These are phyloP conservation scores for Tricholoma matsutake DNA, from an alignment of 768 basidiomycete species.

Conservation along the genomic window DNA sequence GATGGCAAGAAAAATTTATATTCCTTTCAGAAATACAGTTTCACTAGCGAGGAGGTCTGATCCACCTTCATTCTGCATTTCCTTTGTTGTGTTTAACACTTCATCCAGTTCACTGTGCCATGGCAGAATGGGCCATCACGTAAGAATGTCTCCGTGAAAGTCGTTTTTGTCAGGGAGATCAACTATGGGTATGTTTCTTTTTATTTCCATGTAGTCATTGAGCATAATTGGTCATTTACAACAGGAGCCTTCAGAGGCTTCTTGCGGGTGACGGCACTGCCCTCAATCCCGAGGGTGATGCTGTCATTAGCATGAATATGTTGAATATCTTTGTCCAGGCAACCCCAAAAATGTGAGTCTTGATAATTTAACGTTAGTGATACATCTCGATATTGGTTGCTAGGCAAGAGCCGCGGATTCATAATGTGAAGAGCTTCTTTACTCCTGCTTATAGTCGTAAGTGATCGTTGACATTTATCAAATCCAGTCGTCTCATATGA, in stretches of 20 bases:
- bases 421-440: slow-evolving; percentile 26
- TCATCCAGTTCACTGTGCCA: slow-evolving; percentile 18
- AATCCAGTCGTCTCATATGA: slow-evolving; percentile 3
- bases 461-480: background rate
- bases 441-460: slow-evolving; percentile 16
- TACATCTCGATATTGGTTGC: background rate
- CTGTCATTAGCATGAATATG: slow-evolving; percentile 27
- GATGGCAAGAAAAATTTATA: slow-evolving; percentile 35
- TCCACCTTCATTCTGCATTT: background rate
- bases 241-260: slow-evolving; percentile 12
- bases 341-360: slow-evolving; percentile 24
- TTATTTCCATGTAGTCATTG: background rate
- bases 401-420: slow-evolving; percentile 19
- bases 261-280: slow-evolving; percentile 11
- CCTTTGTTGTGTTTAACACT: background rate
- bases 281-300: slow-evolving; percentile 16
- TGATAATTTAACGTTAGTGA: too few species aligned
- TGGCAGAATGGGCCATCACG: slow-evolving; percentile 14
- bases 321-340: slow-evolving; percentile 33
- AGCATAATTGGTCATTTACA: background rate
- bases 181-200: slow-evolving; percentile 17
- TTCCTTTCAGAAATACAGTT: slow-evolving; percentile 19
- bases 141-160: slow-evolving; percentile 18
- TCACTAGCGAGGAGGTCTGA: slow-evolving; percentile 18
- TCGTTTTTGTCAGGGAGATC: slow-evolving; percentile 24